Base-by-base conservation (phyloP, 2,329 filamentous ascomycete genomes). In the Cytospora chrysosperma region DNA sequence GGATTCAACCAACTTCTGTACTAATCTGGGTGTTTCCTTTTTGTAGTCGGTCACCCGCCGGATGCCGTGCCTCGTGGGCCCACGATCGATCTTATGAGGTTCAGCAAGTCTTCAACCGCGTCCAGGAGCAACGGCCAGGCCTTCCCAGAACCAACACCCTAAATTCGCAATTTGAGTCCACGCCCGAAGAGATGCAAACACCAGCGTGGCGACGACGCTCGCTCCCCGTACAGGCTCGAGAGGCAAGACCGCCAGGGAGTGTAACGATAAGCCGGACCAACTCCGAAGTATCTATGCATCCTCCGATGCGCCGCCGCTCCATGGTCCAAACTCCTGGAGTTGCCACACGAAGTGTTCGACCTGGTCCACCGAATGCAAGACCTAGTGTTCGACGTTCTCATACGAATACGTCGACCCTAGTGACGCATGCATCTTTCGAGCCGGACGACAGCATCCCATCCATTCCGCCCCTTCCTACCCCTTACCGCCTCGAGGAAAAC, bases 261-360 rank as follows among this genome's bases (percentile, higher is more conserved):
- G 59, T 72, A 4, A 66, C 71, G 1, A 71, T 81, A 10, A 71
- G 73, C 15, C 74, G 78, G 15, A 72, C 75, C n/a, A 77, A 77
- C 62, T 84, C 83, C 8, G 82, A 85, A 30, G 65, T 77, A 3
- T 79, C 80, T 4, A 68, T 82, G 13, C 82, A 79, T 67, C 78
- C 78, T 30, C 80, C 81, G 6, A 75, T 80, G 62, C 77, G 81
- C 21, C 76, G 81, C 49, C 77, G 80, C 12, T 83, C 81, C 3
- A 69, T 82, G 40, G 74, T 81, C 15, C 80, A 79, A 63, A 81
- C 76, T 0, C 81, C 82, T 0, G 82, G 82, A 13, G 74, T 84
- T 26, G 82, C 82, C 9, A 84, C 82, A 9, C 77, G 80, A 10
- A 68, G 60, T 27, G 51, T 56, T 49, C 62, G 65, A 63, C 73